Conservation (phyloP, 2,329 filamentous ascomycete genomes). For the Colletotrichum caudatum region DNA sequence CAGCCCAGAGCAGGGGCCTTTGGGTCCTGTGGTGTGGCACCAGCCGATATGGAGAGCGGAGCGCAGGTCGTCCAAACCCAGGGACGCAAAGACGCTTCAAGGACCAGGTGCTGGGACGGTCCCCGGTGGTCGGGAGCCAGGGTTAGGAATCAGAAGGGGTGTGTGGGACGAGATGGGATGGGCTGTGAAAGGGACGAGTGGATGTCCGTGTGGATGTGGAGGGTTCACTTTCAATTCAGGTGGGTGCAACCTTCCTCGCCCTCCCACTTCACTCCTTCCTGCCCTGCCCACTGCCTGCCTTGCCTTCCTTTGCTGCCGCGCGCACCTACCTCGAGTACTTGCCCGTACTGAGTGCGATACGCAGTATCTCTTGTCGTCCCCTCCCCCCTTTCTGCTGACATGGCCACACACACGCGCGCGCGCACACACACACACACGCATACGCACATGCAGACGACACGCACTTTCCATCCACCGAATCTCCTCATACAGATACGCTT, state of each 20-base stretch:
- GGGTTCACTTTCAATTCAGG: conserved; percentile 38
- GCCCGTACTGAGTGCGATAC: background rate
- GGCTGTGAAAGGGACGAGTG: conserved; percentile 32
- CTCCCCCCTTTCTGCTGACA: conserved; percentile 12
- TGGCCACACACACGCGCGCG: background rate
- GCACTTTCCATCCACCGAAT: conserved; percentile 4
- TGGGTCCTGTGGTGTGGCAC: conserved; percentile 38
- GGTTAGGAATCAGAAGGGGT: conserved; percentile 27
- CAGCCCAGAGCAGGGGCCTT: conserved; percentile 40
- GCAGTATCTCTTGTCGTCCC: conserved; percentile 1
- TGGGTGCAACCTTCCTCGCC: conserved; percentile 37
- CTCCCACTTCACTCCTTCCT: background rate
- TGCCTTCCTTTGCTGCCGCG: background rate
- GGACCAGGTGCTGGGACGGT: conserved; percentile 35
- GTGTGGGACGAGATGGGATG: conserved; percentile 29
- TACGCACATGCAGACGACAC: background rate
- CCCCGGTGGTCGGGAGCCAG: conserved; percentile 20
- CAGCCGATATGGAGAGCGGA: conserved; percentile 31
- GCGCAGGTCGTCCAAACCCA: conserved; percentile 38
- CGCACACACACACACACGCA: background rate
- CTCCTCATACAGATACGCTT: conserved; percentile 8
- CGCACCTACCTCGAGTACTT: background rate
- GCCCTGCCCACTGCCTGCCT: background rate
- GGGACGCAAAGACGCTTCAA: conserved; percentile 40
- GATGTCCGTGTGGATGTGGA: conserved; percentile 39